Evolutionary conservation across 768 basidiomycete genomes (phyloP), one percentile per base, ranked within the genome.

Genomic region (Russula compacta): DNA sequence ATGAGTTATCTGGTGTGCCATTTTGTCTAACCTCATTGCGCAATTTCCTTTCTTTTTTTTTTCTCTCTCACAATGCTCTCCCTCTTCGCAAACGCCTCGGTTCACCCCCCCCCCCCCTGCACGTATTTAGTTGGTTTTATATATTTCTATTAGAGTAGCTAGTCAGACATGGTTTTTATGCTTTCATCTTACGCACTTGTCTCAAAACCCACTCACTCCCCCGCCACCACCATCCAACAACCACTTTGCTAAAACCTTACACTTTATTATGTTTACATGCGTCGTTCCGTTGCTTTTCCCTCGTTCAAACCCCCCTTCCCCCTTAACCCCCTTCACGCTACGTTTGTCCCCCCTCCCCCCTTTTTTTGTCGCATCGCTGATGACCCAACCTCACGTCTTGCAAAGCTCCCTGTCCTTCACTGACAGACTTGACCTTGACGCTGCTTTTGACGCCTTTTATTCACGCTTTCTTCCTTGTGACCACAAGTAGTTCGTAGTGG

Each of bases 71-170:
- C 38, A 42, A 36, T 42, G 53, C 39, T 56, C 48, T 7, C 14
- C 36, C 35, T 50, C 49, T 29, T 29, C 24, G 24, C 24, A 29
- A 29, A 50, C n/a, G 24, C 14, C 33, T 50, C 32, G n/a, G 12
- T 17, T 49, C 17, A 29, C 21, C 29, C 32, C 46, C 29, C 33
- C 17, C 47, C 21, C 29, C 32, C 46, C 29, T 43, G 53, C 53
- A 60, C 36, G 44, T 60, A 60, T 53, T 59, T 59, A 53, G 59
- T 40, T 57, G 40, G 24, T 29, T 56, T 35, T 43, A 49, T 43
- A 49, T 60, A 32, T 54, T 29, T 10, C 48, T 51, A 38, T 48
- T 60, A 54, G 58, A 53, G 40, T 6, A 29, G 24, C n/a, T 14
- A 6, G 19, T 44, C 21, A 8, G 29, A 33, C 14, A 9, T 47